Conservation (phyloP, 1,284 basidiomycete species). For the Phlebopus sp. region DNA sequence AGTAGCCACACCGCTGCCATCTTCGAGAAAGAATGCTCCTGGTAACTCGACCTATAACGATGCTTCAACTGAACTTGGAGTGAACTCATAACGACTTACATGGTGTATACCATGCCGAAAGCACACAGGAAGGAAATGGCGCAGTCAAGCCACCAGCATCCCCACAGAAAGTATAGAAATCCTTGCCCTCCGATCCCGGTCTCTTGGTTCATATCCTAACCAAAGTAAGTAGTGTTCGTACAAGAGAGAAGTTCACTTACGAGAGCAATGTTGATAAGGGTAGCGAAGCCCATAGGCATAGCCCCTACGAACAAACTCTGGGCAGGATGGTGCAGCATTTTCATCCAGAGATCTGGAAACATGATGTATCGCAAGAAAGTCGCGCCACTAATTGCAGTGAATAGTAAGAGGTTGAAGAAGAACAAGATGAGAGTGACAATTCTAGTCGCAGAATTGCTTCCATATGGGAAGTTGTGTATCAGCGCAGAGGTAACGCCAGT, state of each 20-base stretch:
- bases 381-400: conserved; percentile 43
- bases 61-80: neutral
- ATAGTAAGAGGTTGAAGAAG: conserved; percentile 51
- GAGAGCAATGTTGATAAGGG: conserved; percentile 49
- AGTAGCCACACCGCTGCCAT: conserved; percentile 57
- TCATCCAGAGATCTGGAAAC: conserved; percentile 46
- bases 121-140: conserved; percentile 46
- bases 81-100: conserved; percentile 36
- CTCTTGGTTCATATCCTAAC: conserved; percentile 30
- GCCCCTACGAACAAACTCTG: conserved; percentile 62
- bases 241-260: conserved; percentile 35
- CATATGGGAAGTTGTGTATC: conserved; percentile 41
- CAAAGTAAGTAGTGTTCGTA: neutral
- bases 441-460: conserved; percentile 31
- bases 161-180: conserved; percentile 54
- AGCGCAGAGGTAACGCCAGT: conserved; percentile 41
- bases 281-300: conserved; percentile 59
- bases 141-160: conserved; percentile 62
- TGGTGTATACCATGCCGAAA: conserved; percentile 55
- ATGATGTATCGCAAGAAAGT: conserved; percentile 45
- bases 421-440: conserved; percentile 44
- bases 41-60: conserved; percentile 46
- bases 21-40: conserved; percentile 45
- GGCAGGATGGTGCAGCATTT: conserved; percentile 47
- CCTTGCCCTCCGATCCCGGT: conserved; percentile 40